phyloP scores from a whole-genome alignment of 2,329 filamentous ascomycete genomes.

The Scytalidium sp. region DNA sequence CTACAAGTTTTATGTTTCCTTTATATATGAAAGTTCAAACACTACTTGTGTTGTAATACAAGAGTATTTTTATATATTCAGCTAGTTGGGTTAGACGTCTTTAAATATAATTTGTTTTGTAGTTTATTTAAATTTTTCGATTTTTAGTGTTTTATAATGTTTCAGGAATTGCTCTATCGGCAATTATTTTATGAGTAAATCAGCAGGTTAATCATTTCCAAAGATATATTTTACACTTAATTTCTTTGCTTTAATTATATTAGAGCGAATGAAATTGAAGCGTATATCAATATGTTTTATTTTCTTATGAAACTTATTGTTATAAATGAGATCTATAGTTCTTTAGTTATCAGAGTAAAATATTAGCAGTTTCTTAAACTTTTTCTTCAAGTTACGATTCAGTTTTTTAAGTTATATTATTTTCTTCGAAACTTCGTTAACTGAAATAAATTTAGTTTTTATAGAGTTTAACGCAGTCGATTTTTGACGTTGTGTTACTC shows the following conservation, averaged over 20 bases:
- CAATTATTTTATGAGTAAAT: slow-evolving; percentile 1
- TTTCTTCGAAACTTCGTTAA: neutral
- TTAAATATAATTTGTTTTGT: neutral
- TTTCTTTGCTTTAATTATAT: neutral
- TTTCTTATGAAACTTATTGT: neutral
- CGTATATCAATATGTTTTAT: slow-evolving; percentile 1
- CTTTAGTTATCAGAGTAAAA: neutral
- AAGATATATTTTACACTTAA: neutral
- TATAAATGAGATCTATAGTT: neutral
- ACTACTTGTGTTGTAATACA: neutral
- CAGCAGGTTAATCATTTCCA: neutral
- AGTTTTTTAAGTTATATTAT: neutral
- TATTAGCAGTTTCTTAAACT: neutral
- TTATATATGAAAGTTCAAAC: neutral
- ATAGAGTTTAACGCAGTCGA: neutral
- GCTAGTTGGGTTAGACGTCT: too few relatives aligned
- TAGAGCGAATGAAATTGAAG: neutral
- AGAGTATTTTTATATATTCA: neutral
- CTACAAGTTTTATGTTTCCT: neutral
- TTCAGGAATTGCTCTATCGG: neutral
- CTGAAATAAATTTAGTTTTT: neutral
- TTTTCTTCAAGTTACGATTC: neutral
- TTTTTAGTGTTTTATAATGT: neutral
- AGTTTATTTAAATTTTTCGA: neutral
- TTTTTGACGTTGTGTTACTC: neutral